phyloP scores from a whole-genome alignment of 805 yeast species.

The Nakazawaea sp. region DNA sequence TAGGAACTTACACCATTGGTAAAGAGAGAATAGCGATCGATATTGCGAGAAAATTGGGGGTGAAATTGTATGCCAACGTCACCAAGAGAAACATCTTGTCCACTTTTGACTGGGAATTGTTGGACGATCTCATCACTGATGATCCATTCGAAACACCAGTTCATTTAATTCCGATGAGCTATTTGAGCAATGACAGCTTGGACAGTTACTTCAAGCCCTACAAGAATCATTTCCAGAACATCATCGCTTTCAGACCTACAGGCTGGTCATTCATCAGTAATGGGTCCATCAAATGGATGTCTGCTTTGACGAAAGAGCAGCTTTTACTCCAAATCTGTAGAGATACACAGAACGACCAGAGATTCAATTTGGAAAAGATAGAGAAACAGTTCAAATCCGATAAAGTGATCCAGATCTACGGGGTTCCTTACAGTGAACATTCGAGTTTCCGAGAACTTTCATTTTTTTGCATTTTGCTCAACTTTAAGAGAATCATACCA shows the following conservation, averaged over 20 bases:
- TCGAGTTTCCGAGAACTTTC: slow-evolving; percentile 80
- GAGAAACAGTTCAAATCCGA: slow-evolving; percentile 25
- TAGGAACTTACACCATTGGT: slow-evolving; percentile 91
- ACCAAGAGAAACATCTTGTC: slow-evolving; percentile 39
- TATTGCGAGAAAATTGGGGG: slow-evolving; percentile 42
- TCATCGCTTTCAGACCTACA: slow-evolving; percentile 78
- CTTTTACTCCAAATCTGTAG: slow-evolving; percentile 10
- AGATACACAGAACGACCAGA: slow-evolving; percentile 2
- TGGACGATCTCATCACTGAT: slow-evolving; percentile 32
- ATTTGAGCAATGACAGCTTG: slow-evolving; percentile 38
- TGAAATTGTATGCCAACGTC: slow-evolving; percentile 49
- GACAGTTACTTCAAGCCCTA: slow-evolving; percentile 42
- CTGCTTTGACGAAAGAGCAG: slow-evolving; percentile 8
- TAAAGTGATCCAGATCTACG: slow-evolving; percentile 38
- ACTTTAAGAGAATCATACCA: slow-evolving; percentile 55
- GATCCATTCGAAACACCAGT: slow-evolving; percentile 45
- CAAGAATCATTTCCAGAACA: slow-evolving; percentile 41
- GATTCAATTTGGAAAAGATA: slow-evolving; percentile 18
- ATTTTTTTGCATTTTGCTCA: slow-evolving; percentile 49
- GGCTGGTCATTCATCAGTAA: slow-evolving; percentile 71
- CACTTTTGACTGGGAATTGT: slow-evolving; percentile 37
- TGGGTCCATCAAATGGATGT: slow-evolving; percentile 15
- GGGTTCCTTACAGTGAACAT: slow-evolving; percentile 90
- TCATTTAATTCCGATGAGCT: slow-evolving; percentile 68
- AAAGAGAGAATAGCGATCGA: slow-evolving; percentile 79